A percentile compares a stretch with the other conserved stretches of the same genome.
These are phyloP conservation scores for Coniosporium tulheliwenetii DNA, from an alignment of 2,329 filamentous ascomycete species.

Conservation along the genomic window DNA sequence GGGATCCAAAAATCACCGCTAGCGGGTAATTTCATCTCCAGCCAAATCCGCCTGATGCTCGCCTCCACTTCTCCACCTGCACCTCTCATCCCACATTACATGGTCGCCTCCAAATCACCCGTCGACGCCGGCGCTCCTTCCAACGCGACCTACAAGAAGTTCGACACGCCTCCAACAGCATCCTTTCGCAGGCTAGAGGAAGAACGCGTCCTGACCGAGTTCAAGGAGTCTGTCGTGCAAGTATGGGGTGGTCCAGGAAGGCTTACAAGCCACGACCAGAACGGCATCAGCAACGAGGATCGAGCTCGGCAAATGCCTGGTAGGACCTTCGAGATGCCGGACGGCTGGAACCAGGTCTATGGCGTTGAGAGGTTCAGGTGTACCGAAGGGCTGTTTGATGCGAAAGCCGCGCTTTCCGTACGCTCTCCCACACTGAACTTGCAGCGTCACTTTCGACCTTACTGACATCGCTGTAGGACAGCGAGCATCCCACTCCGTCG, in stretches of 20 bases:
- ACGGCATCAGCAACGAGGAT: conserved; percentile 49
- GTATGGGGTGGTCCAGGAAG: conserved; percentile 73
- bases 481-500: conserved; percentile 24
- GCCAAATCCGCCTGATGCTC: conserved; percentile 73
- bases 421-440: background rate
- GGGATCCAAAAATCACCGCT: conserved; percentile 73
- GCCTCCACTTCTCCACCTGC: conserved; percentile 51
- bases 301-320: conserved; percentile 56
- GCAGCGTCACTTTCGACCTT: background rate
- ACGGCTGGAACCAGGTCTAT: conserved; percentile 93
- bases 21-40: conserved; percentile 79
- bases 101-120: conserved; percentile 72
- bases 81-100: conserved; percentile 68
- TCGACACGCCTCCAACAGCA: conserved; percentile 41
- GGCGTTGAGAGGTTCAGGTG: conserved; percentile 73
- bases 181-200: conserved; percentile 78
- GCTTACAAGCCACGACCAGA: conserved; percentile 29
- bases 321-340: conserved; percentile 90
- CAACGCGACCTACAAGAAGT: conserved; percentile 60
- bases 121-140: conserved; percentile 76
- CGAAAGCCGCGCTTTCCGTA: conserved; percentile 49
- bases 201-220: conserved; percentile 84
- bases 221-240: conserved; percentile 95
- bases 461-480: background rate
- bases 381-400: conserved; percentile 83